Percentiles rank a stretch among this genome's conserved stretches.
These are phyloP conservation scores for Calonectria naviculata DNA, from an alignment of 2,329 filamentous ascomycete genomes.

Conservation along the genomic window DNA sequence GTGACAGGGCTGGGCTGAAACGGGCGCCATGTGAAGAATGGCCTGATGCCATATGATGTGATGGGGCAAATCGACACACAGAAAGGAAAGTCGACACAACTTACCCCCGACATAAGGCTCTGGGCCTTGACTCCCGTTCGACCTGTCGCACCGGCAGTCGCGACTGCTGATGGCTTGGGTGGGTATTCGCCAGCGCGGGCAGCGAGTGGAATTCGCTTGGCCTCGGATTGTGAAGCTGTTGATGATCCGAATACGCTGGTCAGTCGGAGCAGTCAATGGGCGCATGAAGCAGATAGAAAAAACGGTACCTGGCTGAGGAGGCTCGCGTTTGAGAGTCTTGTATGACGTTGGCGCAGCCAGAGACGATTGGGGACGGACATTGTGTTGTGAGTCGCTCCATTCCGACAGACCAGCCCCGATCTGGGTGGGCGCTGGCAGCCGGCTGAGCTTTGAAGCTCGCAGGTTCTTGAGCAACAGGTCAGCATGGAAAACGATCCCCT, in stretches of 20 bases:
- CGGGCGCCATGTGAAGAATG: slow-evolving; percentile 10
- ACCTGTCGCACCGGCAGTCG: slow-evolving; percentile 52
- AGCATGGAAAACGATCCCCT: not conserved
- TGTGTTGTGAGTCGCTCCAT: slow-evolving; percentile 70
- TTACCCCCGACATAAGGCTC: slow-evolving; percentile 50
- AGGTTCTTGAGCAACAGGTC: slow-evolving; percentile 33
- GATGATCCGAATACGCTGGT: slow-evolving; percentile 19
- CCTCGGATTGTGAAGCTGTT: slow-evolving; percentile 63
- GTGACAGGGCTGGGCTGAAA: slow-evolving; percentile 21
- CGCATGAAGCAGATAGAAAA: not conserved
- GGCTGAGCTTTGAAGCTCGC: slow-evolving; percentile 45
- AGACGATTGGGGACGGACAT: slow-evolving; percentile 60
- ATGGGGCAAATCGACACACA: slow-evolving; percentile 18
- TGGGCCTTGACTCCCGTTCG: slow-evolving; percentile 59
- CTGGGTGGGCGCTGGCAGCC: slow-evolving; percentile 43
- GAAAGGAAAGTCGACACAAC: slow-evolving; percentile 18
- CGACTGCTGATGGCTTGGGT: slow-evolving; percentile 48
- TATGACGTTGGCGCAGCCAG: slow-evolving; percentile 52
- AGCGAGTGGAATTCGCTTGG: slow-evolving; percentile 70
- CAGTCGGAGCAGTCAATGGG: slow-evolving; percentile 18
- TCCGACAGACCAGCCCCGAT: slow-evolving; percentile 58
- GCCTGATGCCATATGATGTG: slow-evolving; percentile 15
- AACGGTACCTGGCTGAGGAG: slow-evolving; percentile 55
- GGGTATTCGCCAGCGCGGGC: slow-evolving; percentile 66
- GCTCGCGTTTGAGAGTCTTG: slow-evolving; percentile 63